These are phyloP conservation scores for Primulina huaijiensis DNA, from an alignment of 257 asterid species.

Conservation along the genomic window DNA sequence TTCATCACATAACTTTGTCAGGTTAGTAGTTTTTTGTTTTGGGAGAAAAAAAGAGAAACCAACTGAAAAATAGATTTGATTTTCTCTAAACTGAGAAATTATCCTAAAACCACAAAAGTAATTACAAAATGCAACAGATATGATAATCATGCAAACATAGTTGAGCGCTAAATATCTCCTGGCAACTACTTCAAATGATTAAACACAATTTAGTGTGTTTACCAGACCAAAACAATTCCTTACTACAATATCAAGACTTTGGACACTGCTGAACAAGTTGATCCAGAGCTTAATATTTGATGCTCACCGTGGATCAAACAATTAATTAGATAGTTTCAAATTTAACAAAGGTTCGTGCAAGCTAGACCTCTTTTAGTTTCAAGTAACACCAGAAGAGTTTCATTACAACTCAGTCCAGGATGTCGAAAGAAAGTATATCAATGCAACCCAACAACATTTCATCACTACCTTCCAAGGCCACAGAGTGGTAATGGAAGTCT, in stretches of 20 bases:
- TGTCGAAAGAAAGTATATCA: background rate
- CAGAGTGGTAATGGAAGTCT: slow-evolving; percentile 94
- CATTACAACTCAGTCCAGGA: background rate
- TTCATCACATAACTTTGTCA: slow-evolving; percentile 20
- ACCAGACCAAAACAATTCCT: background rate
- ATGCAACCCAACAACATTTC: slow-evolving; percentile 1
- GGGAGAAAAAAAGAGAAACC: background rate
- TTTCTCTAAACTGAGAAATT: background rate
- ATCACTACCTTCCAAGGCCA: slow-evolving; percentile 98
- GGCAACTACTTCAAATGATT: slow-evolving; percentile 24
- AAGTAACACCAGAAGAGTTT: background rate
- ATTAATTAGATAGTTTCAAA: slow-evolving; percentile 16
- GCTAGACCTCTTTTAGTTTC: background rate
- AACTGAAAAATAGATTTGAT: slow-evolving; percentile 10
- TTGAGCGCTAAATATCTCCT: slow-evolving; percentile 5
- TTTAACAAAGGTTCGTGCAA: slow-evolving; percentile 5
- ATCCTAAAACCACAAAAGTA: slow-evolving; percentile 1
- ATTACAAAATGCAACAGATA: slow-evolving; percentile 14
- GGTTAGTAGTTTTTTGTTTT: slow-evolving; percentile 3
- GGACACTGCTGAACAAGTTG: slow-evolving; percentile 13
- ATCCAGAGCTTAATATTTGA: slow-evolving; percentile 9
- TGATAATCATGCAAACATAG: slow-evolving; percentile 17
- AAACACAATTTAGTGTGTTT: slow-evolving; percentile 22
- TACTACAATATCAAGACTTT: slow-evolving; percentile 10
- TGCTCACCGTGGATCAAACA: background rate